Evolutionary conservation across 164 flowering plant genomes (phyloP), one percentile per base, ranked within the genome.

Genomic region (Liriodendron chinense): DNA sequence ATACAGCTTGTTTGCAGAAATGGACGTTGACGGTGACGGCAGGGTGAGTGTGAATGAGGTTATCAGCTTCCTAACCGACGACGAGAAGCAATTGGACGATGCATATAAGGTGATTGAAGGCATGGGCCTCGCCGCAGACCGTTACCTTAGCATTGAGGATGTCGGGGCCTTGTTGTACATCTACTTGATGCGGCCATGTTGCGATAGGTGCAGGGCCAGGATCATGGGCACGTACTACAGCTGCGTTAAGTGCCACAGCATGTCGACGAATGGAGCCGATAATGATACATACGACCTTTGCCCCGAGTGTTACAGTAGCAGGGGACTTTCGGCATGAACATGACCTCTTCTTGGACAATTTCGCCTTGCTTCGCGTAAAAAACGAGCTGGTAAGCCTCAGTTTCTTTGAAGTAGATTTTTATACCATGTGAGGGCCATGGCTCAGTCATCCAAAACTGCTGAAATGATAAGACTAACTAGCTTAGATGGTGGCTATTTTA

Each of bases 131-230:
- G 10, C 24, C 7, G 10, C 2, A 1, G 20, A n/a, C 74, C 18
- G 23, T 21, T 72, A 25, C 2, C 74, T 72, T n/a, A 26, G 13
- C 22, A 10, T 72, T 16, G 74, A 72, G 50, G 65, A 72, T 7
- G 74, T 72, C 25, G 74, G 57, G 48, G 74, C 74, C 50, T 6
- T 72, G 49, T 57, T 49, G 74, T 72, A 72, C 62, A 48, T 22
- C 23, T 18, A 16, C 21, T 65, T 72, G 65, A 72, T 59, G 66
- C 25, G 74, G 65, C 74, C 74, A 4, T 20, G 49, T 47, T 72
- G 74, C 13, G 20, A 72, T 8, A 6, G 50, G 3, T 72, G 74
- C 10, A 72, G 8, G 24, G 7, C 4, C 21, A 72, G 28, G 66
- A 72, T 72, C 74, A 56, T 8, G 10, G 50, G 74, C 20, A 57